These are phyloP conservation scores for Colletotrichum higginsianum DNA, from an alignment of 2,329 filamentous ascomycete genomes.

Conservation along the genomic window DNA sequence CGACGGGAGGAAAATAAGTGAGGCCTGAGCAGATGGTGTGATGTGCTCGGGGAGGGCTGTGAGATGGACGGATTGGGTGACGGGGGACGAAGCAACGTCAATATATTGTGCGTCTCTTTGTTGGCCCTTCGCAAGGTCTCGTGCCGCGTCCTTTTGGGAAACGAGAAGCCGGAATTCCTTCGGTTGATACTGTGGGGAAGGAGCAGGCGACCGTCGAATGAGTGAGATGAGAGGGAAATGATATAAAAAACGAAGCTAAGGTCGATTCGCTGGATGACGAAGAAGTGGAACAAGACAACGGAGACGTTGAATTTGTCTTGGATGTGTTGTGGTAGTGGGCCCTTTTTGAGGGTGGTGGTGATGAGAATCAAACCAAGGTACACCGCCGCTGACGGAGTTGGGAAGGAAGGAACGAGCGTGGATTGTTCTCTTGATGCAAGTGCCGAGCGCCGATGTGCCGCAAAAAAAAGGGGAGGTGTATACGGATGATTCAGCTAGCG, in stretches of 20 bases:
- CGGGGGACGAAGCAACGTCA: conserved; percentile 35
- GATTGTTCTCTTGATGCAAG: conserved; percentile 11
- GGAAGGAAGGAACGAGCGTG: conserved; percentile 38
- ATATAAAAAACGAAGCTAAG: background rate
- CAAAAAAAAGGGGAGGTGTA: background rate
- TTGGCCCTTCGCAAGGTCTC: conserved; percentile 33
- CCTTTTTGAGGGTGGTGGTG: conserved; percentile 15
- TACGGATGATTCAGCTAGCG: conserved; percentile 23
- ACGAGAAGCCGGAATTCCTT: conserved; percentile 29
- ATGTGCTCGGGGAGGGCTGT: conserved; percentile 2
- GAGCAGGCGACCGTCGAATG: conserved; percentile 6
- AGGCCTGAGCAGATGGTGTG: conserved; percentile 5
- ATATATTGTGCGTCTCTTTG: conserved; percentile 38
- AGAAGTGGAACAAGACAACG: conserved; percentile 29
- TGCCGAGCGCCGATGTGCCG: background rate
- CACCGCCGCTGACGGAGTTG: conserved; percentile 37
- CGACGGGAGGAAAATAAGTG: conserved; percentile 4
- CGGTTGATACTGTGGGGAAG: conserved; percentile 19
- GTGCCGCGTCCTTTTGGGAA: conserved; percentile 41
- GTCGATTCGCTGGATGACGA: conserved; percentile 23
- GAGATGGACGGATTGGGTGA: conserved; percentile 28
- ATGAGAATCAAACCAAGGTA: conserved; percentile 31
- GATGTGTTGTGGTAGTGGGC: conserved; percentile 4
- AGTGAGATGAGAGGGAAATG: background rate
- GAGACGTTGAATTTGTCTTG: conserved; percentile 15